Evolutionary conservation across 805 yeast species (phyloP).

Genomic region (Maudiozyma turicensis): DNA sequence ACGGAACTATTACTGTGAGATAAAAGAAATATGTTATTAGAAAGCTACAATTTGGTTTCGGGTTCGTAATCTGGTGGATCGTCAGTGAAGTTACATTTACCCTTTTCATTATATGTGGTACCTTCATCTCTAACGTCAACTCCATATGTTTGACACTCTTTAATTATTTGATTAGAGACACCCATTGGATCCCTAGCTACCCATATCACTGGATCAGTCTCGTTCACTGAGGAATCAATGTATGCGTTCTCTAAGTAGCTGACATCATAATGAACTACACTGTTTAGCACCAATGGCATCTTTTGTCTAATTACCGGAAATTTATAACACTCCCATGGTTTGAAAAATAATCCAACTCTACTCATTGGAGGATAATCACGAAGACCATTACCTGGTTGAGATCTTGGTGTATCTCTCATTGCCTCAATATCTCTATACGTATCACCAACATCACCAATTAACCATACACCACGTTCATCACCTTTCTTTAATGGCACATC

Average conservation of each 20-base stretch:
- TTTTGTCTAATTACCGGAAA: conserved; percentile 36
- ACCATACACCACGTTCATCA: conserved; percentile 10
- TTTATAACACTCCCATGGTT: conserved; percentile 37
- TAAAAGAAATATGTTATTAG: not conserved
- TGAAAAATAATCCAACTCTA: conserved; percentile 33
- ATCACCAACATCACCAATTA: conserved; percentile 20
- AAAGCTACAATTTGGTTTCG: conserved; percentile 12
- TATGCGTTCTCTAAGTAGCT: conserved; percentile 27
- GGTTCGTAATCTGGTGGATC: conserved; percentile 62
- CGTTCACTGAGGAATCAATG: conserved; percentile 23
- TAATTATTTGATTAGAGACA: conserved; percentile 48
- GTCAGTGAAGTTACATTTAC: conserved; percentile 42
- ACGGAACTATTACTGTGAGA: not conserved
- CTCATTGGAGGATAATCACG: conserved; percentile 9
- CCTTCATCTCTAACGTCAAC: conserved; percentile 48
- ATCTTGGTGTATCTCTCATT: conserved; percentile 11
- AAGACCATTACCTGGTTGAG: conserved; percentile 21
- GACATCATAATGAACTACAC: conserved; percentile 25
- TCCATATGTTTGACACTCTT: conserved; percentile 41
- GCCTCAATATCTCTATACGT: conserved; percentile 19
- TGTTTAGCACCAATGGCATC: conserved; percentile 30
- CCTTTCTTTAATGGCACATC: not conserved
- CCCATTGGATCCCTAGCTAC: conserved; percentile 61
- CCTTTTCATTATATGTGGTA: conserved; percentile 51
- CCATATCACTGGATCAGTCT: conserved; percentile 52